Base-by-base conservation (phyloP, 768 basidiomycete species). In the Lanmaoa pseudosensibilis region DNA sequence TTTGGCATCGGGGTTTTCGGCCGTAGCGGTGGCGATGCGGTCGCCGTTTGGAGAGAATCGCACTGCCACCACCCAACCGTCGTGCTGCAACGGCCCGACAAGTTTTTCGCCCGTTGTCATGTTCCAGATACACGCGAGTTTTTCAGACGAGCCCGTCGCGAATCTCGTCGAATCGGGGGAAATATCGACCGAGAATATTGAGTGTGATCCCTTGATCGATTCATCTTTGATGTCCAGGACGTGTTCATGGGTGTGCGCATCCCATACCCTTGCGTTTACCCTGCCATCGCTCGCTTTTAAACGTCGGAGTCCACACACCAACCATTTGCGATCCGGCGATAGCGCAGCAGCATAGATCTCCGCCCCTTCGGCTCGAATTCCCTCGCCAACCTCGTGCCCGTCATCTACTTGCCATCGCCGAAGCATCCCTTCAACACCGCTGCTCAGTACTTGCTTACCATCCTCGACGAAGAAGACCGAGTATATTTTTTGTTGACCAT, bases 21-120 rank as follows among this genome's bases (percentile, higher is more conserved):
- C 39, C 0, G 43, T 23, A 10, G 37, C 49, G 5, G 53, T 52
- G 12, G 56, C 58, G 16, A 59, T 25, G 13, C 56, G 55, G 32
- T 51, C 39, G 5, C 58, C 55, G 1, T 8, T 18, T 0, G 58
- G 46, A 21, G 58, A 59, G 27, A 59, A 52, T 10, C 46, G 46
- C 18, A 46, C 46, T 0, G 30, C 41, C 5, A 44, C 37, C 6
- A 47, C 34, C 3, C 5, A 2, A 10, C n/a, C 18, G 0, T 47
- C 30, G 23, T 54, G 52, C 23, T 27, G 15, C 2, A 60, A 40
- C 0, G 59, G 46, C 0, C 57, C 57, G 6, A 30, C 30, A 1
- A 57, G 45, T 13, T 15, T 2, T 2, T 46, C 10, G 0, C 57
- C 57, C 0, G 38, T 52, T 7, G 15, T 18, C 8, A 51, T 6